Base-by-base conservation (phyloP, 129 eudicot species). In the Flaveria linearis region DNA sequence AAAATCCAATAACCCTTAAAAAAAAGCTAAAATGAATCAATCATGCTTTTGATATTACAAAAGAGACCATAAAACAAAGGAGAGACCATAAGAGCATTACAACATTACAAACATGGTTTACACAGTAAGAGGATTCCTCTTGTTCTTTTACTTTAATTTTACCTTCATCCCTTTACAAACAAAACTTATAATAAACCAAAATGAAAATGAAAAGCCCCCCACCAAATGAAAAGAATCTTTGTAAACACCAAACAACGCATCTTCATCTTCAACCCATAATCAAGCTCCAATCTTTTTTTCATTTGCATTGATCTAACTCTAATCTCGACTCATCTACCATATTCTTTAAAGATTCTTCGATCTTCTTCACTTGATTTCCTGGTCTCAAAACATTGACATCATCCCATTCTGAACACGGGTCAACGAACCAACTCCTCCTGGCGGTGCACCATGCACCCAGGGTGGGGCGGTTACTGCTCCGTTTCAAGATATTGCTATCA, bases 381-480 rank as follows among this genome's bases (percentile, higher is more conserved):
- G 94, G 92, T 76, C 88, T 91, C 50, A 95, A 69, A 58, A 88
- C 96, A 79, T 89, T 91, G 20, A 95, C 88, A 85, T 95, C 97
- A 4, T 90, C 97, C 99, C 99, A 95, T 45, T 84, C 88, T 1
- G 96, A 83, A 72, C 99, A 95, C 0, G 96, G 96, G 82, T 95
- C 97, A 73, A 55, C 79, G 9, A 83, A 86, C 96, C 96, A 91
- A 71, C 84, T 81, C 78, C 51, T 84, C 39, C 91, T 76, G 4
- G 90, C 96, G 5, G 81, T 86, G 84, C 97, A 91, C 99, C 99
- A 95, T 14, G 96, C 92, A 72, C 96, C 99, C 2, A 89, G 96
- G 13, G 91, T 73, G 33, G 82, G 91, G 69, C 88, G 81, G 78
- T 89, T 74, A 26, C 76, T 81, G 11, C 92, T 88, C 7, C 97